These are phyloP conservation scores for Elaeis guineensis DNA, from an alignment of 176 grass and related monocot genomes.

Conservation along the genomic window DNA sequence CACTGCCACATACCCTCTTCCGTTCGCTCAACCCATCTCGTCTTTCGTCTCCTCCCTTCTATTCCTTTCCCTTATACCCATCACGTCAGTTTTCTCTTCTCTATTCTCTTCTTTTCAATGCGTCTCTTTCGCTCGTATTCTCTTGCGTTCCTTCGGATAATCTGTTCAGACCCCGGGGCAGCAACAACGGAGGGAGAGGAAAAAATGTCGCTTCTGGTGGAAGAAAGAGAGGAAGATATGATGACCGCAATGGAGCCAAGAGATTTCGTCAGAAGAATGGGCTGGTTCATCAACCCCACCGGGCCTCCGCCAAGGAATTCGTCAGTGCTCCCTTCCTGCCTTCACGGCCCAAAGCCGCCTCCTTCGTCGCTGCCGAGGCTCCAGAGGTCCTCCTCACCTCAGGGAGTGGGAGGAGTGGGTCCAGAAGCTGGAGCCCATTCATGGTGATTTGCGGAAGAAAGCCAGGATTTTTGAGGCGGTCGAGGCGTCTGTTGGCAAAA, in stretches of 20 bases:
- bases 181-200: too few species aligned
- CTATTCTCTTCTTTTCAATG: too few species aligned
- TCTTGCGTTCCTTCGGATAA: too few species aligned
- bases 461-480: constrained; percentile 65
- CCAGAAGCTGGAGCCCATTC: constrained; percentile 51
- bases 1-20: too few species aligned
- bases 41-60: too few species aligned
- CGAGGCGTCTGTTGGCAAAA: constrained; percentile 47
- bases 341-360: constrained; percentile 12
- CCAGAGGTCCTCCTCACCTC: constrained; percentile 47
- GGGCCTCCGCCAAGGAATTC: background rate
- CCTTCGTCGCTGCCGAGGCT: constrained; percentile 26
- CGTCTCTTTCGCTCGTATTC: too few species aligned
- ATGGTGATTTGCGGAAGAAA: constrained; percentile 40
- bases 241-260: background rate
- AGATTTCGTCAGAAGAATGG: constrained; percentile 14
- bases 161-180: too few species aligned
- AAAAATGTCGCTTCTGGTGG: too few species aligned
- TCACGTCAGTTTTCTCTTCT: too few species aligned
- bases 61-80: too few species aligned
- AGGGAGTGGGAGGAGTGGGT: constrained; percentile 79
- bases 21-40: too few species aligned
- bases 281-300: constrained; percentile 28
- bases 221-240: background rate
- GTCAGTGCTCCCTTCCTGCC: background rate